Conservation (phyloP, 2,329 filamentous ascomycete genomes). For the Alternaria triticimaculans region DNA sequence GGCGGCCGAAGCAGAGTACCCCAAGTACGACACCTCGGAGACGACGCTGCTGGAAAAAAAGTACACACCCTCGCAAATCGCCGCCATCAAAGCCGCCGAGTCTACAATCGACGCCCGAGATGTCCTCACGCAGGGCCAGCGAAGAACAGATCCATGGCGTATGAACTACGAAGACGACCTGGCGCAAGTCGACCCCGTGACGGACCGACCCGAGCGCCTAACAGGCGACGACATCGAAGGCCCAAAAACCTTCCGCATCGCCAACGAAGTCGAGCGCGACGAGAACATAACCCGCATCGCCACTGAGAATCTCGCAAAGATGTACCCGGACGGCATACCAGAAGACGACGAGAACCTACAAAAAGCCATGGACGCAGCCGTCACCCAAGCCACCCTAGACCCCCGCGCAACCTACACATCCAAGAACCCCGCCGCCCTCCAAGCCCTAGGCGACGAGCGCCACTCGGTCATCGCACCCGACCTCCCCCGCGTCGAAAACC, state of each 20-base stretch:
- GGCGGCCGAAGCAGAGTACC: constrained; percentile 52
- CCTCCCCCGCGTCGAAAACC: constrained; percentile 55
- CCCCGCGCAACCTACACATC: constrained; percentile 56
- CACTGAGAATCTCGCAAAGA: constrained; percentile 44
- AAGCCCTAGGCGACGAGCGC: constrained; percentile 57
- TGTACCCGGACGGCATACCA: constrained; percentile 46
- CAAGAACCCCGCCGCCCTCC: constrained; percentile 57
- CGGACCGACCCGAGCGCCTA: constrained; percentile 65
- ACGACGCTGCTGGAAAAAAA: constrained; percentile 60
- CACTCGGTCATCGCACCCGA: constrained; percentile 57
- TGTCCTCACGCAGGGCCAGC: constrained; percentile 72
- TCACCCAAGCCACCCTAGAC: constrained; percentile 47
- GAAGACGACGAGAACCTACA: constrained; percentile 34
- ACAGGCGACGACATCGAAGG: constrained; percentile 29
- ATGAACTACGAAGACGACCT: constrained; percentile 79
- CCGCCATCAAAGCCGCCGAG: constrained; percentile 82
- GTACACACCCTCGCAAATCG: constrained; percentile 83
- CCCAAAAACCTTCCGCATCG: constrained; percentile 29
- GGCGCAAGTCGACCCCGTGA: constrained; percentile 74
- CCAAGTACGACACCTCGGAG: constrained; percentile 66
- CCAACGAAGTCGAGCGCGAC: constrained; percentile 43
- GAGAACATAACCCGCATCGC: constrained; percentile 41
- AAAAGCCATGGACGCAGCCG: constrained; percentile 39
- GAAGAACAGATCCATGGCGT: constrained; percentile 74
- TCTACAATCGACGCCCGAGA: constrained; percentile 76